A percentile compares a stretch with the other conserved stretches of the same genome.
Evolutionary conservation across 2,329 filamentous ascomycete species (phyloP).

Genomic region (Lachnellula occidentalis): DNA sequence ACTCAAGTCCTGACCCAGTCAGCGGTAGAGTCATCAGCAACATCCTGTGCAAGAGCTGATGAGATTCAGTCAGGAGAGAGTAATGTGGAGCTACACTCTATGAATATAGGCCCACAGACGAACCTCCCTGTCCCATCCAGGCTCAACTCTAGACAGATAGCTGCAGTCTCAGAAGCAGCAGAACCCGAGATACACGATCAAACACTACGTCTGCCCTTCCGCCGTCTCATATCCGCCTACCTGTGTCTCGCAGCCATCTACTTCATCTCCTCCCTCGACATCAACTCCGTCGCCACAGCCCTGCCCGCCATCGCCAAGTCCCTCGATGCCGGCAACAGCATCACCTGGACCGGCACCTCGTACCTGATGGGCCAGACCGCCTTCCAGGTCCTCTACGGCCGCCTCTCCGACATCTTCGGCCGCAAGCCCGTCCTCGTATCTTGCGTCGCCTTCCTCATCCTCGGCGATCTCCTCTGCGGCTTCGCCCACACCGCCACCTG

Average conservation of each 20-base stretch:
- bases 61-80: too few species aligned
- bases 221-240: background rate
- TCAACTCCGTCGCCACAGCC: background rate
- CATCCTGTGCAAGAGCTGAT: too few species aligned
- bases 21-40: too few species aligned
- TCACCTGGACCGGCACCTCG: background rate
- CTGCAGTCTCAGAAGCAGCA: background rate
- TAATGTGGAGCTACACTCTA: too few species aligned
- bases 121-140: background rate
- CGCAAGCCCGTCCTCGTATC: conserved; percentile 32
- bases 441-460: conserved; percentile 38
- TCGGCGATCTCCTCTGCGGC: conserved; percentile 40
- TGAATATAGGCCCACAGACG: background rate
- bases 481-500: conserved; percentile 34
- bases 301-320: background rate
- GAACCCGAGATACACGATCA: background rate
- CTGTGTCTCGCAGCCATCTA: background rate
- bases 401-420: conserved; percentile 43
- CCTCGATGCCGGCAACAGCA: background rate
- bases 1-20: too few species aligned
- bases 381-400: conserved; percentile 42
- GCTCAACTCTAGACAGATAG: background rate
- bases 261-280: background rate
- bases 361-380: conserved; percentile 29
- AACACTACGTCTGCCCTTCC: background rate